Conservation (phyloP, 805 yeast genomes). For the Dipodascus albidus region DNA sequence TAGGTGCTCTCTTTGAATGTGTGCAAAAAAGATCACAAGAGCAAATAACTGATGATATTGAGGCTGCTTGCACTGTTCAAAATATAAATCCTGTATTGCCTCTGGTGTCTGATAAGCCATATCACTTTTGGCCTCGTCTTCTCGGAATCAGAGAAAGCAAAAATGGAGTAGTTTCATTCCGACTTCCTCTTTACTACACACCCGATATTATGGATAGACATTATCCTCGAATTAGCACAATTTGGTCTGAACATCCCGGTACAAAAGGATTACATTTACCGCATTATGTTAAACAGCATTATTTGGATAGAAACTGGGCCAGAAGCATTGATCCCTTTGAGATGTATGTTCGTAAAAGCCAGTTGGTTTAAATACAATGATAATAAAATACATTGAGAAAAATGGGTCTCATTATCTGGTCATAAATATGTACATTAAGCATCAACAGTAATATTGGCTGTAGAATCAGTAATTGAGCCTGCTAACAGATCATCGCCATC, state of each 20-base stretch:
- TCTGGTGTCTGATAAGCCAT: neutral
- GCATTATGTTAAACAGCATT: neutral
- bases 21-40: neutral
- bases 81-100: neutral
- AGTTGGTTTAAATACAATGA: too few species aligned
- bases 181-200: neutral
- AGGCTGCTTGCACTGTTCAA: neutral
- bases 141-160: neutral
- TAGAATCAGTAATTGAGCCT: slow-evolving; percentile 9
- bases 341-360: neutral
- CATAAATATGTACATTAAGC: neutral
- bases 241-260: neutral
- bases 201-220: neutral
- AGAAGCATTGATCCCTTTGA: neutral
- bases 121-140: neutral
- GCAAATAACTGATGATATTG: neutral
- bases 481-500: slow-evolving; percentile 19
- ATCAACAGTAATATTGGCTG: neutral
- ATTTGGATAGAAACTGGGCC: neutral
- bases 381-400: too few species aligned
- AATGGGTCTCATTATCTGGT: neutral
- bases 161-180: neutral
- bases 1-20: neutral
- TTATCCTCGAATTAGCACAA: neutral
- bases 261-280: neutral